Evolutionary conservation across 352 stramenopile genomes (phyloP), one percentile per base, ranked within the genome.

Genomic region (Globisporangium alternatum): DNA sequence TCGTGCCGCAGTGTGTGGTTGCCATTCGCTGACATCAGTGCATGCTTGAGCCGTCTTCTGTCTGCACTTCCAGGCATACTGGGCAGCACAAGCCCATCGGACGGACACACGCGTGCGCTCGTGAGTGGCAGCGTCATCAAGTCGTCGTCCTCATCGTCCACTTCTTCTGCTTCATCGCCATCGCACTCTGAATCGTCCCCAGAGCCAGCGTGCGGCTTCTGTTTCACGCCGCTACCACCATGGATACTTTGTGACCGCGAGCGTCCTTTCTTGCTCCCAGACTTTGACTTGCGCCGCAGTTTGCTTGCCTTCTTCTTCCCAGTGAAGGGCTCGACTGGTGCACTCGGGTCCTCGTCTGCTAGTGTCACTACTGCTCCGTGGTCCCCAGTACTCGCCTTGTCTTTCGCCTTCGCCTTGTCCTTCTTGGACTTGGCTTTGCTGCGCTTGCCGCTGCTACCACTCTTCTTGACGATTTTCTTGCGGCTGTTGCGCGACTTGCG

Each of bases 401-500:
- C 41, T 49, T 57, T 62, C 17, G 15, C n/a, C 47, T 57, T 47
- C 8, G n/a, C 28, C 63, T 64, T 64, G 45, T 55, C 49, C 15
- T 48, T 68, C 61, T 65, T 67, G 5, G 22, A 21, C 33, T 64
- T 68, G n/a, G n/a, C 10, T 37, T 63, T 66, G 19, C 21, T 68
- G 5, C 39, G 19, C 21, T 68, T 71, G 35, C 28, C 62, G 7
- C 41, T 19, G n/a, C 35, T 25, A 17, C 25, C n/a, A 5, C 44
- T 35, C 37, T 68, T 68, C 47, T 64, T 54, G 12, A 2, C 21
- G 1, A 39, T 12, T 21, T 67, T 71, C 49, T 67, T 71, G 39
- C 65, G 52, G 5, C 39, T 12, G 8, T 47, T 45, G 28, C 39
- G 52, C 4, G 63, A 56, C 21, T 68, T 72, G 5, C 48, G 47